Base-by-base conservation (phyloP, 108 stramenopile species). In the Cylindrotheca fusiformis region DNA sequence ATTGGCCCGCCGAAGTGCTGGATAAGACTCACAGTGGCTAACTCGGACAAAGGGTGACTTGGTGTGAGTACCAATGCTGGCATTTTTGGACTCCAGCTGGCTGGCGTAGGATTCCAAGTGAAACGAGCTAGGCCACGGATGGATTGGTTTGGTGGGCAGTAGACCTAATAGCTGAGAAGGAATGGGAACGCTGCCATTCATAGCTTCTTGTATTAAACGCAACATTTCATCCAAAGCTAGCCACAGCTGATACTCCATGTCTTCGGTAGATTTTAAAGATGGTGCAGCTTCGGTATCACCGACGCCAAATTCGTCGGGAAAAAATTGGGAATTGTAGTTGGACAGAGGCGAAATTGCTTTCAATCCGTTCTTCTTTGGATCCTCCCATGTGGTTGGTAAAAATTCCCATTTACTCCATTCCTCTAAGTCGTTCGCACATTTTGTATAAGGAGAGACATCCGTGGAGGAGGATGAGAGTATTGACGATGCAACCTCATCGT, bases 161-260 rank as follows among this genome's bases (percentile, higher is more conserved):
- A 65, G 63, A n/a, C 63, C 63, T 3, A 65, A 45, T 17, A 65
- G 21, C 51, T 65, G 63, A 10, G 63, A 28, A 3, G 63, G 63
- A 48, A 65, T 23, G 24, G 51, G 51, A 4, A 65, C 51, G 17
- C 24, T 32, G 2, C 21, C 17, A 24, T 54, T 24, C 17, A 52
- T 54, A 12, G 51, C 21, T 24, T 19, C 25, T 24, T 48, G 19
- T 26, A 65, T 4, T 17, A 65, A 31, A 10, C 55, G 52, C 2
- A 65, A n/a, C 63, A 65, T 65, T 3, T 19, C 20, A 54, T 65
- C 63, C 52, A 65, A 26, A 18, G 72, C 77, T 6, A 85, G 22
- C 87, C 87, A 88, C 2, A 88, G 33, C 41, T 80, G 33, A 17
- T 56, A 65, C 69, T 88, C 87, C 24, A 88, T 51, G 23, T 80